A percentile compares a stretch with the other conserved stretches of the same genome.
These are phyloP conservation scores for Debaryomycetaceae sp. DNA, from an alignment of 1,139 yeast species.

Conservation along the genomic window DNA sequence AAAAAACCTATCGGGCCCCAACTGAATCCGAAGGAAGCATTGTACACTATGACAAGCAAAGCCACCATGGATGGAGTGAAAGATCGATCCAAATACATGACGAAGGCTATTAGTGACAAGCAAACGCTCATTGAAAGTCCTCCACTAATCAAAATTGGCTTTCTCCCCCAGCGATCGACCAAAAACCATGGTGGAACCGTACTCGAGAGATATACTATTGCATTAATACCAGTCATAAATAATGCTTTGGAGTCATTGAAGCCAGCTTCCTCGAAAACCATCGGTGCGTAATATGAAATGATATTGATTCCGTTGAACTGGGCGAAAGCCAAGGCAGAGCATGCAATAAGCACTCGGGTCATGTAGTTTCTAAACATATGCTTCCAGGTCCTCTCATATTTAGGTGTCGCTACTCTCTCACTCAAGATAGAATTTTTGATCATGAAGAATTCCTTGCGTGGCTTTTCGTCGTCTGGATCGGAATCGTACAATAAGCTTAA, in stretches of 20 bases:
- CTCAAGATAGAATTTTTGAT: conserved; percentile 75
- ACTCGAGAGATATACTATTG: conserved; percentile 43
- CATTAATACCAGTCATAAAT: conserved; percentile 52
- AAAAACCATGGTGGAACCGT: conserved; percentile 56
- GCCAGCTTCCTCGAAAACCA: conserved; percentile 54
- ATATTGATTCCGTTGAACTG: conserved; percentile 57
- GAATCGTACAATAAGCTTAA: conserved; percentile 76
- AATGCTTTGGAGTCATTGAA: conserved; percentile 47
- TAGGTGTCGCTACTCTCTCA: conserved; percentile 42
- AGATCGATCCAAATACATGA: conserved; percentile 33
- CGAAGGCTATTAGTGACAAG: conserved; percentile 35
- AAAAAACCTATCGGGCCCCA: conserved; percentile 60
- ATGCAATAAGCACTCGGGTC: conserved; percentile 42
- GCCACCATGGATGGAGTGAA: conserved; percentile 48
- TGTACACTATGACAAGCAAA: conserved; percentile 45
- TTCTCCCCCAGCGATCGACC: conserved; percentile 53
- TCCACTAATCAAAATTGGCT: conserved; percentile 49
- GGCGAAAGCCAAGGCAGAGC: conserved; percentile 51
- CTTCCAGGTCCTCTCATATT: conserved; percentile 42
- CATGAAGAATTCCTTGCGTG: conserved; percentile 56
- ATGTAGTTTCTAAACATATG: conserved; percentile 39
- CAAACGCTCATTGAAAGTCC: conserved; percentile 47
- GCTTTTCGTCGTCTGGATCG: conserved; percentile 44
- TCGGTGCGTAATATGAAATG: conserved; percentile 53
- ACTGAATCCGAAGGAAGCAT: conserved; percentile 52